Base-by-base conservation (phyloP, 352 stramenopile genomes). In the Pythium insidiosum region DNA sequence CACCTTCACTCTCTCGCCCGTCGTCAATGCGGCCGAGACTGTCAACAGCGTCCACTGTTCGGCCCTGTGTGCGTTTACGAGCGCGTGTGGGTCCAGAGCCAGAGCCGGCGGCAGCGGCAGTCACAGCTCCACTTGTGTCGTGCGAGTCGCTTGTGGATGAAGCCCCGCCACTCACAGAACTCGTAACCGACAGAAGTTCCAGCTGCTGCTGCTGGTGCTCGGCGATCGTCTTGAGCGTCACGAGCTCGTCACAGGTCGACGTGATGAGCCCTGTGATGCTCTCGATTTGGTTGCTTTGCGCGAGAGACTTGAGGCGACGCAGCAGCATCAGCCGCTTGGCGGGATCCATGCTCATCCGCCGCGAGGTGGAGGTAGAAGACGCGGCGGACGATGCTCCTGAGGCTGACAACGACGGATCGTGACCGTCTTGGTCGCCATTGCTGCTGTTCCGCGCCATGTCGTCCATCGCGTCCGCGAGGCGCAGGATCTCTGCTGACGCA, bases 391-490 rank as follows among this genome's bases (percentile, higher is more conserved):
- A 13, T 15, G 28, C 15, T 15, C 9, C 15, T 33, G 28, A 9
- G 9, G 28, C 15, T 15, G 28, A 33, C 15, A 33, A 15, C 28
- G 28, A 13, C 28, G 9, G 9, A 9, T 9, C 9, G 28, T 33
- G 28, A 15, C 9, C 28, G 9, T 33, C 28, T 9, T 33, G 28
- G n/a, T 30, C 39, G 24, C 16, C 15, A 13, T 28, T 6, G 2
- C 4, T 24, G 1, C 23, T 31, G 4, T 12, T 10, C 12, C 18
- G 38, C 0, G 30, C 35, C 20, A 50, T 23, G 9, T 53, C 50
- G 19, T 58, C 70, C 40, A 86, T 63, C 7, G 74, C 71, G 5
- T 75, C 61, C 7, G 73, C 73, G 24, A 86, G 68, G 40, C 71
- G 62, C 43, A 86, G 63, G 38, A 86, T 62, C 34, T 82, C 57